Evolutionary conservation across 257 asterid species (phyloP), one percentile per base, ranked within the genome.

Genomic region (Petrea volubilis): DNA sequence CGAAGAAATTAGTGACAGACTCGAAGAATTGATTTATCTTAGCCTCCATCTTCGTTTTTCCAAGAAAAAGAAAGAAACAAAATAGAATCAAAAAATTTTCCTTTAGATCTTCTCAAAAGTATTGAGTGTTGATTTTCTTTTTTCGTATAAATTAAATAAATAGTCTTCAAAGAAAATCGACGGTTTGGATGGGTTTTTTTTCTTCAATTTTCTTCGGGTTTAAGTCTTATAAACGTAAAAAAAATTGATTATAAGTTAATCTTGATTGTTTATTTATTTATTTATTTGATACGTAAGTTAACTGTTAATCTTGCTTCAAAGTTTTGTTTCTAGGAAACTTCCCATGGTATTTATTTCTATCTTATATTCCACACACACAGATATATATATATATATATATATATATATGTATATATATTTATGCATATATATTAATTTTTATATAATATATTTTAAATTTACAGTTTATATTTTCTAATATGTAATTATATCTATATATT

Each of bases 1-100:
- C 78, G 82, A 90, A 84, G 82, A 90, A 90, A 68, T 63, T 74
- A 23, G 87, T 58, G 25, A 90, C 90, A 12, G 90, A 84, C 18
- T 84, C 89, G 56, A 85, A 78, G 65, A 90, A 90, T 33, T 76
- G 73, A 75, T 81, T 70, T 1, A 89, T 75, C 79, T 79, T 85
- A 1, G 74, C 81, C 43, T 81, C 91, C 89, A 85, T 86, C 25
- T 73, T 25, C 4, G 60, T 43, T 43, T 53, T 29, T 43, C n/a
- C n/a, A n/a, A n/a, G n/a, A n/a, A n/a, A n/a, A n/a, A n/a, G n/a
- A n/a, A 36, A 46, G 71, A 69, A 3, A 33, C 17, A 28, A 41
- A 51, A 15, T 33, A 5, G 24, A 7, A 18, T 14, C 29, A 4
- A 11, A n/a, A 15, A 5, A 7, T 43, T 43, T 3, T 27, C 21